These are phyloP conservation scores for Sisymbrium altissimum DNA, from an alignment of 345 rosid genomes.

Conservation along the genomic window DNA sequence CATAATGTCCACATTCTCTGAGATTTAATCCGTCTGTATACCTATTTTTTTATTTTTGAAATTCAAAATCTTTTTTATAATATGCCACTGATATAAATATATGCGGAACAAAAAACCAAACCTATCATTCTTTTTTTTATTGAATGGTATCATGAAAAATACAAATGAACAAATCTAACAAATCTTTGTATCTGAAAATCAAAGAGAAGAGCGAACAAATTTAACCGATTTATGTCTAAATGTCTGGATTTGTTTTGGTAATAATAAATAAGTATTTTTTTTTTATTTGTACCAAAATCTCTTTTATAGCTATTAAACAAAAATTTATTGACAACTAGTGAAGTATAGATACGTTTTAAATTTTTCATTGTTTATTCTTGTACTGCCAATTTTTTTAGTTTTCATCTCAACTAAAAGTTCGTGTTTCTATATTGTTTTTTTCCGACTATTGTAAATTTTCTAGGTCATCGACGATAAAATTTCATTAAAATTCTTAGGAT, in stretches of 20 bases:
- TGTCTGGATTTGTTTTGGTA: neutral
- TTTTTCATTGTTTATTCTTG: neutral
- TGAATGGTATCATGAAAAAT: neutral
- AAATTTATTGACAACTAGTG: neutral
- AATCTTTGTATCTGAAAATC: constrained; percentile 11
- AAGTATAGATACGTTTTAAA: neutral
- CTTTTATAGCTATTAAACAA: neutral
- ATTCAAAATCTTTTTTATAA: neutral
- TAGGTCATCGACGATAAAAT: neutral
- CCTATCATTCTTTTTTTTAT: neutral
- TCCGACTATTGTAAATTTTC: neutral
- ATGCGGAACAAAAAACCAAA: neutral
- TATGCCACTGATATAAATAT: neutral
- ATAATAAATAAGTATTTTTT: neutral
- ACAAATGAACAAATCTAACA: constrained; percentile 1
- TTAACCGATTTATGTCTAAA: neutral
- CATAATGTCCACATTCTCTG: neutral
- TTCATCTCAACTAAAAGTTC: neutral
- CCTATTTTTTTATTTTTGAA: neutral
- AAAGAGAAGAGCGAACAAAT: neutral
- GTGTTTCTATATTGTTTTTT: no score
- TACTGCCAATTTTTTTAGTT: neutral
- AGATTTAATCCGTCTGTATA: neutral
- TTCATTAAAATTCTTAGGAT: neutral
- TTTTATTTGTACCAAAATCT: neutral